Evolutionary conservation across 2,329 filamentous ascomycete genomes (phyloP).

Genomic region (Albophoma yamanashiensis): DNA sequence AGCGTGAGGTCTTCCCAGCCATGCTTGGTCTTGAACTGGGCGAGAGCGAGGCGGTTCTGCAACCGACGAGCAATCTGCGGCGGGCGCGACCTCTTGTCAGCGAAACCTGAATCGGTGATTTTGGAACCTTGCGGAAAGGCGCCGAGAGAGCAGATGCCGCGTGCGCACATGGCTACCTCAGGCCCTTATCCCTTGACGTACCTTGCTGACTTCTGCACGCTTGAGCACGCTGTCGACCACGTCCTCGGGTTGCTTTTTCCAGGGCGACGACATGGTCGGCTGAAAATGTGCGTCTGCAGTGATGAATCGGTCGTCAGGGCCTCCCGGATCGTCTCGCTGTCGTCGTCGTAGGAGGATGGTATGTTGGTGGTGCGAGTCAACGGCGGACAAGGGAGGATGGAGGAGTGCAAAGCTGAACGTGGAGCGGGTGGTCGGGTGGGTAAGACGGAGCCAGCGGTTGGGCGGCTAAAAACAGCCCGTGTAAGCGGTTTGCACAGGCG

Average conservation of each 20-base stretch:
- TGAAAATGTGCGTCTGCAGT: background rate
- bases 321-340: background rate
- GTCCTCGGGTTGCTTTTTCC: conserved; percentile 52
- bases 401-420: background rate
- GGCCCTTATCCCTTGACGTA: conserved; percentile 25
- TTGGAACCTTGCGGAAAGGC: background rate
- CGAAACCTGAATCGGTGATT: background rate
- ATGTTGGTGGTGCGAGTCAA: background rate
- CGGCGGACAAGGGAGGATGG: background rate
- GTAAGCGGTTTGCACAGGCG: background rate
- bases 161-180: background rate
- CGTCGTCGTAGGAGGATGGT: background rate
- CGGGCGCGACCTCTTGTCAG: background rate
- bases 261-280: conserved; percentile 45
- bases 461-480: background rate
- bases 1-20: conserved; percentile 87
- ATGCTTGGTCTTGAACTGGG: conserved; percentile 95
- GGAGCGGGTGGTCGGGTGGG: background rate
- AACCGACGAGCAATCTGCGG: conserved; percentile 79
- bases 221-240: conserved; percentile 60
- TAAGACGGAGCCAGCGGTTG: background rate
- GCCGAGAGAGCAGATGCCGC: background rate
- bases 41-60: conserved; percentile 87
- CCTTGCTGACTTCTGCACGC: conserved; percentile 66
- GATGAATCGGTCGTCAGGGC: background rate